Percentiles rank a stretch among this genome's conserved stretches.
Conservation (phyloP, 176 grass and related monocot genomes). For the Paspalum notatum region DNA sequence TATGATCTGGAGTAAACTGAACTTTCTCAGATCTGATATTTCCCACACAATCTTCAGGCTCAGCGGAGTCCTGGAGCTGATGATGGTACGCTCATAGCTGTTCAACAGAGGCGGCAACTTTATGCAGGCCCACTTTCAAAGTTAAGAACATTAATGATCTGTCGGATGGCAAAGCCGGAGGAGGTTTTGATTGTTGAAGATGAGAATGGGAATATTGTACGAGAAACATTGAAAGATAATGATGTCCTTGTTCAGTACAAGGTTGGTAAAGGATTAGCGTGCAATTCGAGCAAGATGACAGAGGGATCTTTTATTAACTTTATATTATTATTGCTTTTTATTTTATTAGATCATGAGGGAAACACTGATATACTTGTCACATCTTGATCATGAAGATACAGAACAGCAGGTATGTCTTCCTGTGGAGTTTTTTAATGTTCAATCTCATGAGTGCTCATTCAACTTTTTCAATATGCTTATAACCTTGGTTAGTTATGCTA, state of each 20-base stretch:
- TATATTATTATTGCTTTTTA: not conserved
- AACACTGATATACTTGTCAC: slow-evolving; percentile 75
- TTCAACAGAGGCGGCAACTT: slow-evolving; percentile 64
- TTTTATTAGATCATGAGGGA: slow-evolving; percentile 74
- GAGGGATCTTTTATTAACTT: not conserved
- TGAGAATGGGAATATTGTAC: slow-evolving; percentile 80
- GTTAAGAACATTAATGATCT: slow-evolving; percentile 76
- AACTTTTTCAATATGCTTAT: not conserved
- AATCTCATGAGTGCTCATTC: not conserved
- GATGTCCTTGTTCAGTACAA: slow-evolving; percentile 87
- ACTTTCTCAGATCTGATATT: not conserved
- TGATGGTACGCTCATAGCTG: slow-evolving; percentile 54
- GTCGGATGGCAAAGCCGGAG: slow-evolving; percentile 80
- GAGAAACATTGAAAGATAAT: slow-evolving; percentile 82
- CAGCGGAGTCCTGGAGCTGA: slow-evolving; percentile 44
- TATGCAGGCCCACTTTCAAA: slow-evolving; percentile 65
- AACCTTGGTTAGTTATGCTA: not conserved
- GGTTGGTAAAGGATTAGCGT: slow-evolving; percentile 39
- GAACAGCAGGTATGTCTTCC: slow-evolving; percentile 63
- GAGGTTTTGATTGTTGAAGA: slow-evolving; percentile 82
- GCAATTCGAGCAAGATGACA: not conserved
- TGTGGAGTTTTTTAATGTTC: not conserved
- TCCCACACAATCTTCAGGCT: slow-evolving; percentile 26
- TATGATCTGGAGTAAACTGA: not conserved
- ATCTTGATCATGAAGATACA: slow-evolving; percentile 77